Percentiles rank a stretch among this genome's conserved stretches.
phyloP scores from a whole-genome alignment of 177 flowering plant genomes.

The Vitis hybrid region DNA sequence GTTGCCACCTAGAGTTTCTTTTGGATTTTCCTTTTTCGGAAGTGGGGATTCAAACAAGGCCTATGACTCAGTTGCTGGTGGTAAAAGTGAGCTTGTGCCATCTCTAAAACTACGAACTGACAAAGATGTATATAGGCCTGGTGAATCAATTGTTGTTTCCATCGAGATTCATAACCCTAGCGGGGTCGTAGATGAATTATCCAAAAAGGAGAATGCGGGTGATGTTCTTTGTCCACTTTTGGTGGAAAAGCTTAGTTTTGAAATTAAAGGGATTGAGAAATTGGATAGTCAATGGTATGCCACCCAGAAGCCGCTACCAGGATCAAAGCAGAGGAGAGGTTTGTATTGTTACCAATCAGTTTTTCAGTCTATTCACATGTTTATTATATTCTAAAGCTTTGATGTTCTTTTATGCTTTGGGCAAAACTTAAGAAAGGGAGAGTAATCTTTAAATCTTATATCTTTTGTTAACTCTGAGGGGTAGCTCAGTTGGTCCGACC shows the following conservation, averaged over 20 bases:
- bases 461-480: no score
- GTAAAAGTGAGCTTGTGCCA: constrained; percentile 29
- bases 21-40: constrained; percentile 65
- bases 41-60: constrained; percentile 22
- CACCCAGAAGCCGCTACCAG: constrained; percentile 61
- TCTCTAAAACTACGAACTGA: constrained; percentile 56
- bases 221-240: constrained; percentile 41
- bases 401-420: background rate
- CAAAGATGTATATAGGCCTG: constrained; percentile 84
- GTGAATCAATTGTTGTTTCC: constrained; percentile 60
- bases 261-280: constrained; percentile 84
- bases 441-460: no score
- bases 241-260: constrained; percentile 67
- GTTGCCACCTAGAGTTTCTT: constrained; percentile 38
- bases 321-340: constrained; percentile 80
- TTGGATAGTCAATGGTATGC: constrained; percentile 88
- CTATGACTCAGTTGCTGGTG: constrained; percentile 9
- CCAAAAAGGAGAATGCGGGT: constrained; percentile 10
- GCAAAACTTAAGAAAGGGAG: no score
- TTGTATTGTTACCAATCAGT: background rate
- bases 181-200: background rate
- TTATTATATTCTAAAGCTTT: background rate
- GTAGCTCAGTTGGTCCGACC: no score
- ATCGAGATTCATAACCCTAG: constrained; percentile 49
- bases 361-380: background rate